Conservation (phyloP, 2,329 filamentous ascomycete species). For the Nemania sp. region DNA sequence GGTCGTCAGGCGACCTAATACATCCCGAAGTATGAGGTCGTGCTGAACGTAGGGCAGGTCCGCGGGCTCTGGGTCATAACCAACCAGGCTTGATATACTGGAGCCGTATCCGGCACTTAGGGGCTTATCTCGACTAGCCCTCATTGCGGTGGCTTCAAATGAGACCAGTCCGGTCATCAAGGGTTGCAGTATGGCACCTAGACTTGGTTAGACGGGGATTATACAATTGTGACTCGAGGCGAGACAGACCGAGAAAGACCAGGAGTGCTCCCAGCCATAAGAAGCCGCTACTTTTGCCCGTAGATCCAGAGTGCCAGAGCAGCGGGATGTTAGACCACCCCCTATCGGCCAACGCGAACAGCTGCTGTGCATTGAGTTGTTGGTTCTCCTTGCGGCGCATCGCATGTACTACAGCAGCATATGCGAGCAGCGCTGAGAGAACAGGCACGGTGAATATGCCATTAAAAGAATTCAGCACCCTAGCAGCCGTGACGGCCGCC, state of each 20-base stretch:
- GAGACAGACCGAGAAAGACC: background rate
- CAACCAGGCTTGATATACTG: background rate
- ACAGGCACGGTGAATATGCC: background rate
- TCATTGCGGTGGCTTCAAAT: background rate
- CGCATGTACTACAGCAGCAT: background rate
- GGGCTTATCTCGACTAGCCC: background rate
- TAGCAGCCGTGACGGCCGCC: background rate
- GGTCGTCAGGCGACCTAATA: background rate
- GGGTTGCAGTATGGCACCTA: slow-evolving; percentile 3
- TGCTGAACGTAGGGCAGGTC: background rate
- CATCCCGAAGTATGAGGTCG: background rate
- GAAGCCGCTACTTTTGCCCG: background rate
- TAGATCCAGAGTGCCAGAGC: background rate
- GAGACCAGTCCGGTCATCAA: background rate
- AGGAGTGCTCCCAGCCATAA: background rate
- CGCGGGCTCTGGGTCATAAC: background rate
- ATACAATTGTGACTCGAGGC: background rate
- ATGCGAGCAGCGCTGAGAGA: background rate
- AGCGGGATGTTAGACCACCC: background rate
- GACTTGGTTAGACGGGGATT: background rate
- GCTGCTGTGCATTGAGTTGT: background rate
- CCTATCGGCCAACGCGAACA: background rate
- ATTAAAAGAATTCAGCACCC: background rate
- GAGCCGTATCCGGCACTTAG: background rate
- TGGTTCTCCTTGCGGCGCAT: background rate